Conservation (phyloP, 1,139 yeast species). For the Petasospora rhodanensis region DNA sequence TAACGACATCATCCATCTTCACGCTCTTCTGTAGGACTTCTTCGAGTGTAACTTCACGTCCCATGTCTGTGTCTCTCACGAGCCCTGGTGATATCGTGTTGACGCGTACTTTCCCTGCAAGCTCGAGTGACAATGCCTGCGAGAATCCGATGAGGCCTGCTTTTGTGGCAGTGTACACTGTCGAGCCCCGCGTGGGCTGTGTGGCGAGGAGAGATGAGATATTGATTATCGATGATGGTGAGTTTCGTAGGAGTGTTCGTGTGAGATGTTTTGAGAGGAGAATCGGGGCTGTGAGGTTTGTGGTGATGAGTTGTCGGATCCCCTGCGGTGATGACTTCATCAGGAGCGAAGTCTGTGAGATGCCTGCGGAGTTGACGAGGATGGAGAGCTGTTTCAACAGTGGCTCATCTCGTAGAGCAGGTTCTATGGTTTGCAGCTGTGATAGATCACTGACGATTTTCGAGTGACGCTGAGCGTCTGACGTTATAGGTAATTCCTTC, state of each 20-base stretch:
- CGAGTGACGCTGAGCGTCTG: conserved; percentile 41
- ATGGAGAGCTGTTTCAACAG: no score
- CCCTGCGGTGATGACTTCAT: conserved; percentile 39
- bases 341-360: conserved; percentile 58
- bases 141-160: conserved; percentile 74
- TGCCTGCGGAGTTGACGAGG: conserved; percentile 79
- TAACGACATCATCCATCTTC: conserved; percentile 28
- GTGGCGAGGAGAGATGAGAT: conserved; percentile 67
- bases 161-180: conserved; percentile 77
- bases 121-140: conserved; percentile 56
- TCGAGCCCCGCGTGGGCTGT: conserved; percentile 53
- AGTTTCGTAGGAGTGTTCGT: conserved; percentile 44
- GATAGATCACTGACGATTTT: conserved; percentile 38
- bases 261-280: conserved; percentile 46
- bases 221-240: conserved; percentile 47
- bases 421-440: conserved; percentile 14
- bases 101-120: conserved; percentile 49
- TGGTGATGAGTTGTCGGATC: conserved; percentile 46
- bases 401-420: conserved; percentile 29
- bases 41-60: no score
- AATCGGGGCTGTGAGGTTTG: conserved; percentile 68
- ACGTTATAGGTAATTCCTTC: conserved; percentile 30
- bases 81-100: conserved; percentile 73
- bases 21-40: no score
- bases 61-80: conserved; percentile 70